A percentile compares a stretch with the other conserved stretches of the same genome.
phyloP scores from a whole-genome alignment of 352 stramenopile genomes.

The Thraustochytrium sp. region DNA sequence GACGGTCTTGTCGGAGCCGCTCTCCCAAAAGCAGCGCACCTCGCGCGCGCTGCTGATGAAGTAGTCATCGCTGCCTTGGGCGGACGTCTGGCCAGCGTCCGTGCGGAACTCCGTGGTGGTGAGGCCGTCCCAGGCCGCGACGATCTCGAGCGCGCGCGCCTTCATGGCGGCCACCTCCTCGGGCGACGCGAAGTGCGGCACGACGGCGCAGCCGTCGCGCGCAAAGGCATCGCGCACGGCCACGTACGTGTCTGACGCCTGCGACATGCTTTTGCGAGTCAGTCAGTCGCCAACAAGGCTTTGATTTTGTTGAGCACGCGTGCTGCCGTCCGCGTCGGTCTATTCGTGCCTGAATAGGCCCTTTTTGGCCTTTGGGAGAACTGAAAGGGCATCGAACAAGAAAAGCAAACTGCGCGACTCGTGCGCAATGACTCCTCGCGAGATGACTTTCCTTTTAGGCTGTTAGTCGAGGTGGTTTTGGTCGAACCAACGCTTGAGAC shows the following conservation, averaged over 20 bases:
- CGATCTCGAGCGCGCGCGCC: background rate
- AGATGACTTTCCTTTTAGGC: background rate
- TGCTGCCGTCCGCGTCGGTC: too few species aligned
- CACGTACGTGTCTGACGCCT: too few species aligned
- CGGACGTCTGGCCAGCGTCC: constrained; percentile 55
- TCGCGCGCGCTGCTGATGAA: constrained; percentile 84
- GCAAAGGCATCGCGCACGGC: constrained; percentile 4
- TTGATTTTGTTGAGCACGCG: too few species aligned
- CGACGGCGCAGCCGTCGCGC: constrained; percentile 32
- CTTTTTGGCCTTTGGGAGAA: too few species aligned
- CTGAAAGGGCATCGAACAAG: too few species aligned
- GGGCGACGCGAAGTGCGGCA: background rate
- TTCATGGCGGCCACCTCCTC: background rate
- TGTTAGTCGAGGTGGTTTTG: constrained; percentile 27
- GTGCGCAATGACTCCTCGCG: background rate
- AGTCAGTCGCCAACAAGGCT: too few species aligned
- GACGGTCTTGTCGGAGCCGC: constrained; percentile 55
- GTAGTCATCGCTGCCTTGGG: constrained; percentile 74
- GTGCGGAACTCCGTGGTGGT: constrained; percentile 56
- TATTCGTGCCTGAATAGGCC: too few species aligned
- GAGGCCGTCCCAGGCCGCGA: background rate
- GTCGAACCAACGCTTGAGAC: constrained; percentile 22
- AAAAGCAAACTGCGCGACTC: background rate
- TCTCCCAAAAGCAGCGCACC: constrained; percentile 90
- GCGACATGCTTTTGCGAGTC: too few species aligned